Conservation (phyloP, 179 eudicot genomes). For the Actinidia arguta region DNA sequence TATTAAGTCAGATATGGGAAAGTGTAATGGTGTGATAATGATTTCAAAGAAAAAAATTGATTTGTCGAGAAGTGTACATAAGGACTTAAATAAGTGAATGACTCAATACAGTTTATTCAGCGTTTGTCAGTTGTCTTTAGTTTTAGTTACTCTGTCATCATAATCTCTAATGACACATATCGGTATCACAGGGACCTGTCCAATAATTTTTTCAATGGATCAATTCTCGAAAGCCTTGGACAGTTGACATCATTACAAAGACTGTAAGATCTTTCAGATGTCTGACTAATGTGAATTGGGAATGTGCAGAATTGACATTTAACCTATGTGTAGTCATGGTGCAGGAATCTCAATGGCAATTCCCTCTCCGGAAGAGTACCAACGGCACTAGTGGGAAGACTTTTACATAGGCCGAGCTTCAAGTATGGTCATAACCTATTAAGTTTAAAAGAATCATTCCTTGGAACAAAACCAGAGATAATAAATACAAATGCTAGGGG, state of each 20-base stretch:
- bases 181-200: constrained; percentile 85
- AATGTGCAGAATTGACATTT: not conserved
- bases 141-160: not conserved
- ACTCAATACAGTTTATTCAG: not conserved
- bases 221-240: constrained; percentile 91
- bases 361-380: constrained; percentile 93
- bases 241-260: constrained; percentile 63
- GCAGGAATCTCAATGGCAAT: constrained; percentile 92
- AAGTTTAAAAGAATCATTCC: not conserved
- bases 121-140: not conserved
- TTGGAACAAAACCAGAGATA: not conserved
- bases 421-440: constrained; percentile 56
- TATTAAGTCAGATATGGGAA: not conserved
- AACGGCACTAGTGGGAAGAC: constrained; percentile 81
- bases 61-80: not conserved
- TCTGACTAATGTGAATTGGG: not conserved
- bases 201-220: constrained; percentile 85
- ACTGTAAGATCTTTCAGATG: constrained; percentile 57
- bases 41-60: not conserved
- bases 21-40: not conserved
- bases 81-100: not conserved
- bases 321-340: constrained; percentile 16
- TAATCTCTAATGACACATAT: not conserved
- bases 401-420: constrained; percentile 96
- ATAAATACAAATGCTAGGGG: not conserved